Conservation (phyloP, 345 rosid genomes). For the Lumnitzera littorea region DNA sequence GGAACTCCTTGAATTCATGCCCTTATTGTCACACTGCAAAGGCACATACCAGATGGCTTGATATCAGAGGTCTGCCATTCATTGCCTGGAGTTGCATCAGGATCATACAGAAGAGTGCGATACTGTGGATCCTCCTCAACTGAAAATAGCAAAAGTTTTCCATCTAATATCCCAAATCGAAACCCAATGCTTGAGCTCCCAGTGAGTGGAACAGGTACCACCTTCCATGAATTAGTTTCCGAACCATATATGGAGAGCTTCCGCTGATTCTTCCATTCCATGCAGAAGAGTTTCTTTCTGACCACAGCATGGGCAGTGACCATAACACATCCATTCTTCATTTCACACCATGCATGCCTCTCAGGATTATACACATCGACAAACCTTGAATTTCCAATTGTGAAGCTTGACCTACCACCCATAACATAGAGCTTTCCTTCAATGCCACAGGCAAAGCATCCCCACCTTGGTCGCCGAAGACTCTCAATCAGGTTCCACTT, state of each 20-base stretch:
- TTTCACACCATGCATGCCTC: slow-evolving; percentile 57
- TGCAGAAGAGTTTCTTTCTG: slow-evolving; percentile 76
- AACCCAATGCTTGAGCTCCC: slow-evolving; percentile 76
- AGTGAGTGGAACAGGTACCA: slow-evolving; percentile 73
- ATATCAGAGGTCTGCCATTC: slow-evolving; percentile 73
- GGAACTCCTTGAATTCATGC: slow-evolving; percentile 28
- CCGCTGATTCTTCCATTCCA: slow-evolving; percentile 95
- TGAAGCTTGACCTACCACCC: slow-evolving; percentile 97
- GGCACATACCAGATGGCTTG: slow-evolving; percentile 70
- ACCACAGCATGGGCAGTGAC: slow-evolving; percentile 91
- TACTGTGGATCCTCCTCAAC: slow-evolving; percentile 47
- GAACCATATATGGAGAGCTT: slow-evolving; percentile 66
- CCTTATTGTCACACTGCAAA: slow-evolving; percentile 75
- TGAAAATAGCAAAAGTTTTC: slow-evolving; percentile 73
- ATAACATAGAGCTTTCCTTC: slow-evolving; percentile 85
- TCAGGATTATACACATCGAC: slow-evolving; percentile 79
- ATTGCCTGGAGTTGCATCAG: slow-evolving; percentile 57
- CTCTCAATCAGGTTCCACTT: slow-evolving; percentile 66
- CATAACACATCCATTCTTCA: slow-evolving; percentile 93
- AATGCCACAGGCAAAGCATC: slow-evolving; percentile 78
- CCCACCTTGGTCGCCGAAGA: slow-evolving; percentile 90
- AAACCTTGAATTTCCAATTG: slow-evolving; percentile 83
- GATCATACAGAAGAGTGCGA: slow-evolving; percentile 64
- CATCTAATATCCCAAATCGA: slow-evolving; percentile 66
- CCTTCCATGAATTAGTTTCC: slow-evolving; percentile 69